Evolutionary conservation across 176 grass and related monocot species (phyloP).

Genomic region (Urochloa ruziziensis): DNA sequence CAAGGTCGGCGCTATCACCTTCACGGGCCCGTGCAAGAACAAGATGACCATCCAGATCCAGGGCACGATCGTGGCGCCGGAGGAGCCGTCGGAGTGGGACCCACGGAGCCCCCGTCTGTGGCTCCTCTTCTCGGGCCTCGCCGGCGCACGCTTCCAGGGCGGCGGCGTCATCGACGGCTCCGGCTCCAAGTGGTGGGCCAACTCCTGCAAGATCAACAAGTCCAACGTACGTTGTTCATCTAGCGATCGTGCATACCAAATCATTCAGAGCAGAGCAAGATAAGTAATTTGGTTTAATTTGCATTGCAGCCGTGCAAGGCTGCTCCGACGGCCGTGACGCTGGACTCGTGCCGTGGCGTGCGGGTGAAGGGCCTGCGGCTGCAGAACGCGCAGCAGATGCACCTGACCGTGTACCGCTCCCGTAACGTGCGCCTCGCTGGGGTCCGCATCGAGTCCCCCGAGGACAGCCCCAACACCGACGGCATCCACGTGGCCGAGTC

Average conservation of each 20-base stretch:
- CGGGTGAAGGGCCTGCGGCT: conserved; percentile 49
- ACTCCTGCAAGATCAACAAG: conserved; percentile 86
- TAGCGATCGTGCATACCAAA: too few relatives aligned
- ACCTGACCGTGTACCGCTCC: conserved; percentile 62
- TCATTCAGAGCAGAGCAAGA: too few relatives aligned
- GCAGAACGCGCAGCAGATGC: conserved; percentile 96
- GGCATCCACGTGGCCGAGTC: conserved; percentile 91
- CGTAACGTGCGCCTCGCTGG: conserved; percentile 47
- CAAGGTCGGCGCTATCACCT: conserved; percentile 57
- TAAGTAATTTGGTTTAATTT: background rate
- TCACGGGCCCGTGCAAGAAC: conserved; percentile 68
- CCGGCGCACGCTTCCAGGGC: conserved; percentile 67
- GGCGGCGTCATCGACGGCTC: conserved; percentile 90
- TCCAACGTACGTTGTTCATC: conserved; percentile 39
- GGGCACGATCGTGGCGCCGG: conserved; percentile 82
- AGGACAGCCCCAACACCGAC: conserved; percentile 95
- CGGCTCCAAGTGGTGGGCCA: conserved; percentile 94
- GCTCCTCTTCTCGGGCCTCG: conserved; percentile 71
- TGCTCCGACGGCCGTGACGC: conserved; percentile 75
- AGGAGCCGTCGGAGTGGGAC: conserved; percentile 73
- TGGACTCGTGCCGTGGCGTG: conserved; percentile 63
- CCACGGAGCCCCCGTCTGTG: conserved; percentile 56
- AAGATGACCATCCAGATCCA: conserved; percentile 69
- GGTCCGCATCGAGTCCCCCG: conserved; percentile 49
- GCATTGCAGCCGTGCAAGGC: conserved; percentile 62